Percentiles rank a stretch among this genome's conserved stretches.
phyloP scores from a whole-genome alignment of 805 yeast species.

The Zygotorulaspora danielsina region DNA sequence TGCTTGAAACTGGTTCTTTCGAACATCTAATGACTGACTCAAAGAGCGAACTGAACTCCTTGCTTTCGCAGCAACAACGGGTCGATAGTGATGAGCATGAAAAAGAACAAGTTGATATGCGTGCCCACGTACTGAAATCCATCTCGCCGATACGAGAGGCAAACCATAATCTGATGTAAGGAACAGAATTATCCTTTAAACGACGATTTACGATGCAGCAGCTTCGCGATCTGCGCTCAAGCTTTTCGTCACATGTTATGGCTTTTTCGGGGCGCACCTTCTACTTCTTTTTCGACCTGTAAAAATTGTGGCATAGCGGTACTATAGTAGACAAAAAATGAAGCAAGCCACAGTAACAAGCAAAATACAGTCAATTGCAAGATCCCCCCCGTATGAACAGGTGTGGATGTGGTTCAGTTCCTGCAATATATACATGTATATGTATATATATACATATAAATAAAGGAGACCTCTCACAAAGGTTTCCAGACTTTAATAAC shows the following conservation, averaged over 20 bases:
- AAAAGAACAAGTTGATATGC: background rate
- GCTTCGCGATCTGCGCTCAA: too few relatives aligned
- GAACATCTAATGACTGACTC: constrained; percentile 44
- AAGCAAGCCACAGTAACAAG: background rate
- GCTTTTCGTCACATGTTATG: background rate
- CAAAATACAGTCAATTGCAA: too few relatives aligned
- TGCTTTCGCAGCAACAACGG: constrained; percentile 34
- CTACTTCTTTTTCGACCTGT: background rate
- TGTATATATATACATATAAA: too few relatives aligned
- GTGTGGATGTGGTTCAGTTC: too few relatives aligned
- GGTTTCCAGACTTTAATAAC: too few relatives aligned
- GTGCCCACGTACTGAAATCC: constrained; percentile 1
- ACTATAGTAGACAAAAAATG: background rate
- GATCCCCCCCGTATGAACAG: too few relatives aligned
- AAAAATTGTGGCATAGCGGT: constrained; percentile 3
- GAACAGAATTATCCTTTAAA: too few relatives aligned
- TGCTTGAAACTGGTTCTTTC: constrained; percentile 67
- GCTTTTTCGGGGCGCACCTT: too few relatives aligned
- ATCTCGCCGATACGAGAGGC: background rate
- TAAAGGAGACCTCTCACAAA: too few relatives aligned
- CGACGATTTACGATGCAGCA: too few relatives aligned
- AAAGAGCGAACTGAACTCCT: constrained; percentile 34
- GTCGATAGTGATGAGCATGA: background rate
- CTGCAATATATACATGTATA: background rate
- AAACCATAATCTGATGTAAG: too few relatives aligned